Conservation (phyloP, 1,284 basidiomycete genomes). For the Blastosporella zonata region DNA sequence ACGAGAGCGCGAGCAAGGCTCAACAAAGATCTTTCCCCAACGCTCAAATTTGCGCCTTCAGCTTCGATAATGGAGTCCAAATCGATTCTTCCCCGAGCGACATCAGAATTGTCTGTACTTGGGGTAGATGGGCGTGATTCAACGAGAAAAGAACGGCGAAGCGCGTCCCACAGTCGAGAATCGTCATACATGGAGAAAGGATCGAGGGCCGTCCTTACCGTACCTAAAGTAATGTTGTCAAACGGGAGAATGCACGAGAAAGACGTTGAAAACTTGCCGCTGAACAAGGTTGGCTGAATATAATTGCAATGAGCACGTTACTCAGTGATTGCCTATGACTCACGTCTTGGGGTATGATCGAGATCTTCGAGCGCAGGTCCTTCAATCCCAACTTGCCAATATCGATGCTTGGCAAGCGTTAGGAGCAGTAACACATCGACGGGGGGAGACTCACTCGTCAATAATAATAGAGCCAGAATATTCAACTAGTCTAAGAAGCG, state of each 20-base stretch:
- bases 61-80: slow-evolving; percentile 61
- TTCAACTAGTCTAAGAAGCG: slow-evolving; percentile 43
- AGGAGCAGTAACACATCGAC: slow-evolving; percentile 18
- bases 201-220: slow-evolving; percentile 66
- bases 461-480: slow-evolving; percentile 41
- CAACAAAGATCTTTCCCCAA: slow-evolving; percentile 63
- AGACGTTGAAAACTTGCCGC: slow-evolving; percentile 28
- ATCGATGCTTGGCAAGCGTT: slow-evolving; percentile 42
- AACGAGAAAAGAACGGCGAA: slow-evolving; percentile 55
- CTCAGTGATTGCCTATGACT: slow-evolving; percentile 7
- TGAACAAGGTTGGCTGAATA: slow-evolving; percentile 46
- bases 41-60: slow-evolving; percentile 64
- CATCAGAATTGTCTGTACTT: slow-evolving; percentile 14
- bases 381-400: slow-evolving; percentile 45
- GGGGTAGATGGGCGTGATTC: slow-evolving; percentile 26
- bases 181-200: slow-evolving; percentile 63
- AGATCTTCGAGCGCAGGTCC: slow-evolving; percentile 47
- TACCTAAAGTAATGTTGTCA: slow-evolving; percentile 35
- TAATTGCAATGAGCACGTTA: not conserved
- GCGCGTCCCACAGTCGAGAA: slow-evolving; percentile 57
- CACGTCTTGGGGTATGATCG: slow-evolving; percentile 61
- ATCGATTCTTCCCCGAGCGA: slow-evolving; percentile 34
- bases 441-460: slow-evolving; percentile 42
- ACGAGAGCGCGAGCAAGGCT: slow-evolving; percentile 68
- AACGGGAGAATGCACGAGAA: slow-evolving; percentile 8